Percentiles rank a stretch among this genome's conserved stretches.
Conservation (phyloP, 768 basidiomycete genomes). For the Russula virescens region DNA sequence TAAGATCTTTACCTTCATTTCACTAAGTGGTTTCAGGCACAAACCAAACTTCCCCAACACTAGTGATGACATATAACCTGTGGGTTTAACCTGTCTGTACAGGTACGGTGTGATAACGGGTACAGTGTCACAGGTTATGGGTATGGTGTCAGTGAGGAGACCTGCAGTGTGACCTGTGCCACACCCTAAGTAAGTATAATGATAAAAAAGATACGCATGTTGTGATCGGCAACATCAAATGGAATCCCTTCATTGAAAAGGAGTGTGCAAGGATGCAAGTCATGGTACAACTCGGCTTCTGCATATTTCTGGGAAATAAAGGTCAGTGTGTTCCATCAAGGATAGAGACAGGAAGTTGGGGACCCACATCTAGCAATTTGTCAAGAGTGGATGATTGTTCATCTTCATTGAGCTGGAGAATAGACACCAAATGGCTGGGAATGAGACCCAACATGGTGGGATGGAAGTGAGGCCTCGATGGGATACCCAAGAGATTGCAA, state of each 20-base stretch:
- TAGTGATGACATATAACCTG: too few relatives aligned
- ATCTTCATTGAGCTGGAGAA: neutral
- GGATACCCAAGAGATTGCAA: neutral
- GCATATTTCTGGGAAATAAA: slow-evolving; percentile 7
- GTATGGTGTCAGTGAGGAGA: too few relatives aligned
- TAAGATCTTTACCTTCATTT: too few relatives aligned
- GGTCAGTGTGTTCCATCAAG: neutral
- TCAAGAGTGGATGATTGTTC: neutral
- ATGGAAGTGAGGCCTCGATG: slow-evolving; percentile 3
- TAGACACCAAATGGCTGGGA: slow-evolving; percentile 11
- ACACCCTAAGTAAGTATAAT: too few relatives aligned
- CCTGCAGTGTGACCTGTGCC: too few relatives aligned
- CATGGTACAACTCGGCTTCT: slow-evolving; percentile 6
- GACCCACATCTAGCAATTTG: slow-evolving; percentile 7
- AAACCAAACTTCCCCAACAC: too few relatives aligned
- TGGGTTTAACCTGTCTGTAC: too few relatives aligned
- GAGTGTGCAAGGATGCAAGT: neutral
- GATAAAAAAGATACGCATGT: neutral
- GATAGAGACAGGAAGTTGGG: neutral
- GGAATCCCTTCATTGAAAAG: neutral
- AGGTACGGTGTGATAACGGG: too few relatives aligned
- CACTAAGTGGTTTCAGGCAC: too few relatives aligned
- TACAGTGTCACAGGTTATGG: too few relatives aligned
- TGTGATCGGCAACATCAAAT: neutral
- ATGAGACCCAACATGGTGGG: neutral